Conservation (phyloP, 176 grass and related monocot species). For the Tuctoria greenei region DNA sequence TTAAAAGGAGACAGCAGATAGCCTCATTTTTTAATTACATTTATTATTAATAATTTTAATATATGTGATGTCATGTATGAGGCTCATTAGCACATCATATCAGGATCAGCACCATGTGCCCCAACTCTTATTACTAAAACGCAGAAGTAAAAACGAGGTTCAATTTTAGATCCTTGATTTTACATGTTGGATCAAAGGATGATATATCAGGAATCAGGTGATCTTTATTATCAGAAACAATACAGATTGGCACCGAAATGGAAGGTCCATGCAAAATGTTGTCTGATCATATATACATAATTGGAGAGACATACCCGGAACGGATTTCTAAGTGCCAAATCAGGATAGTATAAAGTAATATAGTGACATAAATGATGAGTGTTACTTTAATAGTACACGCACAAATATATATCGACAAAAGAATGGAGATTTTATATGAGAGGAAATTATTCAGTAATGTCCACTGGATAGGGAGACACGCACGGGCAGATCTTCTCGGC, state of each 20-base stretch:
- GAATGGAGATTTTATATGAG: neutral
- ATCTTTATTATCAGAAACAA: slow-evolving; percentile 36
- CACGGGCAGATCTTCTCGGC: slow-evolving; percentile 39
- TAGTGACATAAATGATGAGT: neutral
- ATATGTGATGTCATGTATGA: slow-evolving; percentile 15
- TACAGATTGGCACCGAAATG: neutral
- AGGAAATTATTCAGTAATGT: neutral
- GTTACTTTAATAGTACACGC: slow-evolving; percentile 16
- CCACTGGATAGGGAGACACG: neutral
- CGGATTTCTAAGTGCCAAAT: neutral
- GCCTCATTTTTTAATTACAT: slow-evolving; percentile 8
- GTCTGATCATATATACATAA: neutral
- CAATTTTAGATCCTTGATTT: neutral
- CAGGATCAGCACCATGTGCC: slow-evolving; percentile 31
- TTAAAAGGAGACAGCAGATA: slow-evolving; percentile 40
- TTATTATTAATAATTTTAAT: slow-evolving; percentile 17
- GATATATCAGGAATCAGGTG: neutral
- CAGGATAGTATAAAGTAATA: slow-evolving; percentile 4
- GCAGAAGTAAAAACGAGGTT: slow-evolving; percentile 1
- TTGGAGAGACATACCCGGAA: neutral
- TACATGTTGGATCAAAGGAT: neutral
- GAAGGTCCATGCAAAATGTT: neutral
- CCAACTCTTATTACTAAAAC: slow-evolving; percentile 12
- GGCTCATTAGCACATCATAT: slow-evolving; percentile 11
- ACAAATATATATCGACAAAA: neutral